phyloP scores from a whole-genome alignment of 202 grass and related monocot genomes.

The Carex arenaria region DNA sequence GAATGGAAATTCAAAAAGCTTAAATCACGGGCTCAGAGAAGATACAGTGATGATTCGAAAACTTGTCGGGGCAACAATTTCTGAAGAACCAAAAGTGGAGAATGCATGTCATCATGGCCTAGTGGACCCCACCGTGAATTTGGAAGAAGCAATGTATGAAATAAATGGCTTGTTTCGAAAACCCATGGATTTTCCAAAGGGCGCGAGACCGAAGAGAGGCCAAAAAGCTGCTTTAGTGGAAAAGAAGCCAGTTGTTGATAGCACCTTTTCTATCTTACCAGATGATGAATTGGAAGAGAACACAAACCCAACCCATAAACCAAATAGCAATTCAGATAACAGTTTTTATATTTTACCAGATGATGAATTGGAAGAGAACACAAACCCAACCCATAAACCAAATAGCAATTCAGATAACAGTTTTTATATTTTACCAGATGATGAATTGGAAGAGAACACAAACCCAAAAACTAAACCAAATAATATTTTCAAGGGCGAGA shows the following conservation, averaged over 20 bases:
- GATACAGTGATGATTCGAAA: constrained; percentile 63
- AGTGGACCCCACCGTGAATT: constrained; percentile 77
- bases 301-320: neutral
- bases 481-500: neutral
- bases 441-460: constrained; percentile 34
- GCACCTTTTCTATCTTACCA: constrained; percentile 63
- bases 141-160: constrained; percentile 89
- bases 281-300: constrained; percentile 53
- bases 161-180: constrained; percentile 91
- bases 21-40: constrained; percentile 43
- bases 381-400: neutral
- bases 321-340: constrained; percentile 8
- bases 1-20: constrained; percentile 24
- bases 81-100: constrained; percentile 69
- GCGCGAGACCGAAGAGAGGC: constrained; percentile 35
- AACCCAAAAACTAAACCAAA: neutral
- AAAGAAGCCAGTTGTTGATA: constrained; percentile 30
- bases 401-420: constrained; percentile 13
- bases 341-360: constrained; percentile 72
- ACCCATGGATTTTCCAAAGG: constrained; percentile 56
- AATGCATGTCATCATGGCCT: constrained; percentile 92
- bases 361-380: constrained; percentile 38
- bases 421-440: constrained; percentile 77
- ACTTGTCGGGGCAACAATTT: constrained; percentile 73
- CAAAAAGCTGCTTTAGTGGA: constrained; percentile 30